phyloP scores from a whole-genome alignment of 2,329 filamentous ascomycete genomes.

The Aspergillus flavus region DNA sequence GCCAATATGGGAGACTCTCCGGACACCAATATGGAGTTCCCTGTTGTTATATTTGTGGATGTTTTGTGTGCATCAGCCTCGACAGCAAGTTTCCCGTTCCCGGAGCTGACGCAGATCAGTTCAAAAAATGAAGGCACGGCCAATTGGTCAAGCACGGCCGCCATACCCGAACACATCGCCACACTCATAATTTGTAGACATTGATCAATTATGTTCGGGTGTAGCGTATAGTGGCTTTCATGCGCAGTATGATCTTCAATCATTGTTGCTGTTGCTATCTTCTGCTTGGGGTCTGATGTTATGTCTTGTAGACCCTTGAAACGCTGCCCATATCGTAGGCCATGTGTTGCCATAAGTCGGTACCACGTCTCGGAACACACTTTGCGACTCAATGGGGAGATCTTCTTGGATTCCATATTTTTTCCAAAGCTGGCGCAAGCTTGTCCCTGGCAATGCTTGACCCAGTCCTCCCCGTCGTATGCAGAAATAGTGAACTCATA shows the following conservation, averaged over 20 bases:
- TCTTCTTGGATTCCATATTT: background rate
- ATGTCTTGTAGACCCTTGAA: background rate
- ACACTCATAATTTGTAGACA: background rate
- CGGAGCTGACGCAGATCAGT: background rate
- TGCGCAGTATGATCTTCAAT: background rate
- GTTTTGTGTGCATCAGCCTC: background rate
- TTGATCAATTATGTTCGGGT: background rate
- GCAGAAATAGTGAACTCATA: conserved; percentile 31
- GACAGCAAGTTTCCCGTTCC: background rate
- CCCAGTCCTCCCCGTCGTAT: conserved; percentile 22
- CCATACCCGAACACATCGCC: background rate
- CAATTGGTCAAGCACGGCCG: background rate
- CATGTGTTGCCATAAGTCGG: background rate
- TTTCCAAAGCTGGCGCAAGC: background rate
- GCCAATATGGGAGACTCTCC: background rate
- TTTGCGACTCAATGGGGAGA: background rate
- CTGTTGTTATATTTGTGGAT: background rate
- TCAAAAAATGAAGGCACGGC: background rate
- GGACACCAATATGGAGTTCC: background rate
- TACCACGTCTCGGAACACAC: background rate
- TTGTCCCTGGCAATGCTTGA: conserved; percentile 29
- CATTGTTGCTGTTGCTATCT: background rate
- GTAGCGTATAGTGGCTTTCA: background rate
- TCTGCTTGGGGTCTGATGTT: background rate
- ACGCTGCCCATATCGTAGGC: background rate